Percentiles rank a stretch among this genome's conserved stretches.
Evolutionary conservation across 805 yeast genomes (phyloP).

Genomic region (Teunomyces gatunensis): DNA sequence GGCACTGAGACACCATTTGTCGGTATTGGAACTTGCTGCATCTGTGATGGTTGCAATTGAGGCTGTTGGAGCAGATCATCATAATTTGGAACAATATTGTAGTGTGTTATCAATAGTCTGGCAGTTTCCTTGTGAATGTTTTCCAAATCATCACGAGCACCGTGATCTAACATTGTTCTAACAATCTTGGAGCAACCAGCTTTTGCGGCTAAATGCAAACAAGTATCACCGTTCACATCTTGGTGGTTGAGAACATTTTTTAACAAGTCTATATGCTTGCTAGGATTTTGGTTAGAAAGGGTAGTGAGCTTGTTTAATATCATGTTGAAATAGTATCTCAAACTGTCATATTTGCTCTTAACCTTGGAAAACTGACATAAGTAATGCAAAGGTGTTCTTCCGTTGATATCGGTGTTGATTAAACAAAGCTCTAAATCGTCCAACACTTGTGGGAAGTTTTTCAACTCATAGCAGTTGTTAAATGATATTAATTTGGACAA

Average conservation of each 20-base stretch:
- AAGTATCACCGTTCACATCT: constrained; percentile 83
- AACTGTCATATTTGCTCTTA: constrained; percentile 70
- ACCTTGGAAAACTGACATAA: constrained; percentile 69
- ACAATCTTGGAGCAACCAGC: constrained; percentile 70
- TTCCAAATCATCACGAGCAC: constrained; percentile 61
- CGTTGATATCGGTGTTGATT: constrained; percentile 70
- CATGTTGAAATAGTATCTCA: constrained; percentile 77
- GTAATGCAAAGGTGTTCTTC: constrained; percentile 82
- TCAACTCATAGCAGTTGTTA: constrained; percentile 80
- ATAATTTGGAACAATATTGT: constrained; percentile 24
- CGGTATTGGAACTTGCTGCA: constrained; percentile 1
- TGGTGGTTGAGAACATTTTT: constrained; percentile 67
- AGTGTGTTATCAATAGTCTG: constrained; percentile 40
- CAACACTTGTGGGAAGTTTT: constrained; percentile 75
- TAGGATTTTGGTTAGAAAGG: constrained; percentile 27
- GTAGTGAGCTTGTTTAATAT: constrained; percentile 69
- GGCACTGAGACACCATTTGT: background rate
- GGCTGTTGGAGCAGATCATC: constrained; percentile 3
- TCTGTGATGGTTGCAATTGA: constrained; percentile 2
- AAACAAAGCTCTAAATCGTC: constrained; percentile 74
- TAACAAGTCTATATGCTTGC: constrained; percentile 58
- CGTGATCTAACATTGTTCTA: constrained; percentile 77
- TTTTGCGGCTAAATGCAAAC: constrained; percentile 72
- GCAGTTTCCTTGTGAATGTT: constrained; percentile 45
- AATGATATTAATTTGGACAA: constrained; percentile 80